Percentiles rank a stretch among this genome's conserved stretches.
phyloP scores from a whole-genome alignment of 2,329 filamentous ascomycete species.

The Aspergillus calidoustus region DNA sequence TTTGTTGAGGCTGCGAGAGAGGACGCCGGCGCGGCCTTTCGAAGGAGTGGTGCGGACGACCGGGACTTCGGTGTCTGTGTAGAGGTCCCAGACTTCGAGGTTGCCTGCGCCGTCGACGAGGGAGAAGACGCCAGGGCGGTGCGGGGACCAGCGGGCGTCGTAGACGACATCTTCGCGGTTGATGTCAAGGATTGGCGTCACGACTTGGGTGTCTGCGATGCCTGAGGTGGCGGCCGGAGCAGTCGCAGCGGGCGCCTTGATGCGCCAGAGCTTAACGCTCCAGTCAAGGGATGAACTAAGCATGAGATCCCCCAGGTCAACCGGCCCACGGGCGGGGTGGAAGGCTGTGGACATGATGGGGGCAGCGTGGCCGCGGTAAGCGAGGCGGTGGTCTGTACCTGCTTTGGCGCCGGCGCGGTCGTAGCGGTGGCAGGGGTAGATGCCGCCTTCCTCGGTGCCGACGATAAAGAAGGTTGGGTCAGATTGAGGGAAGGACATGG shows the following conservation, averaged over 20 bases:
- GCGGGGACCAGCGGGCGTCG: slow-evolving; percentile 91
- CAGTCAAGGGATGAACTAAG: slow-evolving; percentile 93
- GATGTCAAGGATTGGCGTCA: slow-evolving; percentile 83
- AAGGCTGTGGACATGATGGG: slow-evolving; percentile 97
- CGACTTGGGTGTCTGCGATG: slow-evolving; percentile 52
- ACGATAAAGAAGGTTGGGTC: slow-evolving; percentile 98
- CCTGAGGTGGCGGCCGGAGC: slow-evolving; percentile 41
- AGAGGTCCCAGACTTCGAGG: slow-evolving; percentile 94
- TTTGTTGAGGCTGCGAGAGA: slow-evolving; percentile 90
- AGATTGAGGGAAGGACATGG: slow-evolving; percentile 89
- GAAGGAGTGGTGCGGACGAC: slow-evolving; percentile 79
- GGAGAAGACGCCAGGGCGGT: slow-evolving; percentile 92
- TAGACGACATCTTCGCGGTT: slow-evolving; percentile 96
- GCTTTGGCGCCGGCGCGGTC: slow-evolving; percentile 97
- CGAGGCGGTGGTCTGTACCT: slow-evolving; percentile 85
- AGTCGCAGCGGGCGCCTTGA: slow-evolving; percentile 60
- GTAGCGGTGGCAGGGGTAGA: slow-evolving; percentile 96
- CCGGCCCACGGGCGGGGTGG: slow-evolving; percentile 86
- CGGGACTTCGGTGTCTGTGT: slow-evolving; percentile 88
- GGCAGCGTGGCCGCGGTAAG: slow-evolving; percentile 87
- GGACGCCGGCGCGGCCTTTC: slow-evolving; percentile 63
- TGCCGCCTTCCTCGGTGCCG: slow-evolving; percentile 93
- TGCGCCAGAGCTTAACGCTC: slow-evolving; percentile 97
- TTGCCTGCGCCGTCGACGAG: slow-evolving; percentile 91
- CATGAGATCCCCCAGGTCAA: slow-evolving; percentile 92